Evolutionary conservation across 2,329 filamentous ascomycete genomes (phyloP).

Genomic region (Venturia nashicola): DNA sequence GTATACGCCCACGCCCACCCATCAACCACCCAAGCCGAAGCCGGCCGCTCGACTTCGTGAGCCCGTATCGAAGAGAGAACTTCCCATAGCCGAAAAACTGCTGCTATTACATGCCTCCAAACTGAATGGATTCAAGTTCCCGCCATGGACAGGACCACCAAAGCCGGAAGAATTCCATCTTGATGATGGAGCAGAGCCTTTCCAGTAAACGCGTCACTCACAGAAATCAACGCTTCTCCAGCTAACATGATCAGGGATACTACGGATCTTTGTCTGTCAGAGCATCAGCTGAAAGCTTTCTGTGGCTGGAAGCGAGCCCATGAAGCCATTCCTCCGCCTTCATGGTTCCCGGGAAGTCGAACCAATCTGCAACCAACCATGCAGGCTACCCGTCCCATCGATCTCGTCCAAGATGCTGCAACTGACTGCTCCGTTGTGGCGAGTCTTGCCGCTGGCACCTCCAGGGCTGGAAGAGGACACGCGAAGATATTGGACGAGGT

Average conservation of each 20-base stretch:
- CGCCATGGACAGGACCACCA: conserved; percentile 65
- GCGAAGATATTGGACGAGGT: conserved; percentile 58
- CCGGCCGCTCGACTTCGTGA: conserved; percentile 16
- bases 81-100: conserved; percentile 60
- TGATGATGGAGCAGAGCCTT: conserved; percentile 39
- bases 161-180: conserved; percentile 48
- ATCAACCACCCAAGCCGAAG: background rate
- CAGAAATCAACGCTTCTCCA: background rate
- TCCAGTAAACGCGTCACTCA: conserved; percentile 40
- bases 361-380: conserved; percentile 37
- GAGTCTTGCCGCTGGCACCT: conserved; percentile 73
- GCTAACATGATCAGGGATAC: conserved; percentile 46
- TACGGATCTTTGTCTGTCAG: conserved; percentile 58
- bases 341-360: conserved; percentile 21
- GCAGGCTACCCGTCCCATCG: conserved; percentile 39
- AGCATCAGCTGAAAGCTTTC: conserved; percentile 63
- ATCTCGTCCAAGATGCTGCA: conserved; percentile 89
- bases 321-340: conserved; percentile 47
- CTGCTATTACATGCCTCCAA: conserved; percentile 66
- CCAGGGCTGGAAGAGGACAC: conserved; percentile 56
- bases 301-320: conserved; percentile 68
- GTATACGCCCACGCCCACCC: no score
- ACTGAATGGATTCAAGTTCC: conserved; percentile 73
- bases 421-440: conserved; percentile 97
- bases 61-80: conserved; percentile 43